Base-by-base conservation (phyloP, 768 basidiomycete species). In the Trametes villosa region DNA sequence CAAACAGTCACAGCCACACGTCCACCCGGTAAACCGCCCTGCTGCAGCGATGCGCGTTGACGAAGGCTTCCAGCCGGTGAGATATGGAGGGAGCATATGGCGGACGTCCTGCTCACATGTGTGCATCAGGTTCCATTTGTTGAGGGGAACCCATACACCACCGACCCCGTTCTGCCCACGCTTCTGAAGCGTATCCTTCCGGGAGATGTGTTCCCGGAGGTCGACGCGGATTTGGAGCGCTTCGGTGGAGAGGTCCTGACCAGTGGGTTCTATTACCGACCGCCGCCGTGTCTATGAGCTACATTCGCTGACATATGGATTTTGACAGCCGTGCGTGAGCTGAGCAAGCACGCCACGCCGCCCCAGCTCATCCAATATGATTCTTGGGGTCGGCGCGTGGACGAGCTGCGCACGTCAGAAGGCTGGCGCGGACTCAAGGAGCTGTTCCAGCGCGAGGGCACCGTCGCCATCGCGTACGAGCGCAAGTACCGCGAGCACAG, bases 351-450 rank as follows among this genome's bases (percentile, higher is more conserved):
- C 22, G 75, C 81, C 1, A 68, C 72, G 2, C 81, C 82, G 20
- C 86, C 88, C 0, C 76, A 71, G 11, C 71, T 92, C 22, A 78
- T 78, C 0, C 91, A 92, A 71, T 92, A 90, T 67, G 79, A 91
- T 66, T 85, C 90, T 63, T 92, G 85, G 86, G 90, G 90, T 0
- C 68, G 71, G 47, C 82, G 86, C 12, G 74, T 91, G 9, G 90
- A 93, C 70, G 72, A 75, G 4, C 79, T 94, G 0, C 77, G 85
- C 38, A 90, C 88, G 1, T 87, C 86, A 18, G 88, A 91, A 68
- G 88, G 84, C 0, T 93, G 91, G 91, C 77, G 86, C 15, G 77
- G 76, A 20, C 76, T 92, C 64, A 91, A 89, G 71, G 83, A 80
- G 0, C 67, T 85, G 26, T 78, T 81, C 33, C 83, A 87, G 64